Percentiles rank a stretch among this genome's conserved stretches.
These are phyloP conservation scores for Colletotrichum musae DNA, from an alignment of 2,329 filamentous ascomycete species.

Conservation along the genomic window DNA sequence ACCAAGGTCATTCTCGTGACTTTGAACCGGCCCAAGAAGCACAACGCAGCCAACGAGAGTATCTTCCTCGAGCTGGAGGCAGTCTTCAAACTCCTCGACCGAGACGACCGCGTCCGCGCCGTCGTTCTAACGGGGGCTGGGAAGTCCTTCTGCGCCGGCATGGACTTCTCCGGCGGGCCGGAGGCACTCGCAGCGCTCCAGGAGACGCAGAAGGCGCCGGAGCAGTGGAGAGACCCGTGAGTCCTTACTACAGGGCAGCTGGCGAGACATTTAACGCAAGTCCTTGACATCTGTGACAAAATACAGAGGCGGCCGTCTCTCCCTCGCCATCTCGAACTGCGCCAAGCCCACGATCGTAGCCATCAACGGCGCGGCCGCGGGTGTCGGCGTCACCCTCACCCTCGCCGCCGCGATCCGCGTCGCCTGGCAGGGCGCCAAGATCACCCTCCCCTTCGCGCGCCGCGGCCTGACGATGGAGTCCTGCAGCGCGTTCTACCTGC, in stretches of 20 bases:
- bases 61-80: slow-evolving; percentile 32
- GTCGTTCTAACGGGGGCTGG: slow-evolving; percentile 25
- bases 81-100: neutral
- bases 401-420: slow-evolving; percentile 36
- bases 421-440: slow-evolving; percentile 28
- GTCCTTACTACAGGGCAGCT: neutral
- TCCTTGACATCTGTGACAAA: slow-evolving; percentile 38
- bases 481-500: slow-evolving; percentile 40
- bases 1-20: slow-evolving; percentile 22
- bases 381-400: slow-evolving; percentile 41
- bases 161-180: slow-evolving; percentile 1
- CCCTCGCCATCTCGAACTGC: slow-evolving; percentile 37
- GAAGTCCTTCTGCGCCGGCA: slow-evolving; percentile 21
- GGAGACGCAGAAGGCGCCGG: neutral
- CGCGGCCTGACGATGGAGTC: slow-evolving; percentile 42
- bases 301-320: slow-evolving; percentile 51
- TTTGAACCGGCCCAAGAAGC: neutral
- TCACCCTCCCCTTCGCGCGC: slow-evolving; percentile 41
- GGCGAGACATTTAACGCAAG: too few species aligned
- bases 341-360: slow-evolving; percentile 42
- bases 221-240: slow-evolving; percentile 15
- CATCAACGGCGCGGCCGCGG: slow-evolving; percentile 40
- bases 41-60: slow-evolving; percentile 24
- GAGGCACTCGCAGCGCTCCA: slow-evolving; percentile 14
- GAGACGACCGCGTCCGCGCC: slow-evolving; percentile 8